Base-by-base conservation (phyloP, 2,329 filamentous ascomycete genomes). In the Leptographium wingfieldii region DNA sequence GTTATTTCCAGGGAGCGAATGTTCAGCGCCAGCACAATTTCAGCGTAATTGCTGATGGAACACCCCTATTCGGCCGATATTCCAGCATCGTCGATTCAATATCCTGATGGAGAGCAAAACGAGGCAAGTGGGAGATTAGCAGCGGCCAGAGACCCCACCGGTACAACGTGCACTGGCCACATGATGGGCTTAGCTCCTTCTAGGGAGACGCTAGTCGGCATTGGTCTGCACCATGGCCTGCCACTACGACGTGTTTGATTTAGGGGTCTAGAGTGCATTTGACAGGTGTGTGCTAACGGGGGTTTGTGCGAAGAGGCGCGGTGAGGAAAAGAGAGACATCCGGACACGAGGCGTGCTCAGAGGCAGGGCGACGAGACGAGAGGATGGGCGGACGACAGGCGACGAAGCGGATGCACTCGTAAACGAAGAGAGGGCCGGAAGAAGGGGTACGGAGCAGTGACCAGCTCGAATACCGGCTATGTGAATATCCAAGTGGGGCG, bases 161-260 rank as follows among this genome's bases (percentile, higher is more conserved):
- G 9, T 5, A n/a, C 2, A n/a, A 22, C 22, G 29, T 33, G 55
- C 55, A 56, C 40, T 19, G 55, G 7, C 55, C 55, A 49, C 40
- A 19, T 46, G 40, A 19, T 40, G 38, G 55, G 22, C 54, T 29
- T 29, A 56, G 54, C 40, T 6, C 25, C 16, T 31, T 14, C 27
- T 19, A 31, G 19, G 7, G 9, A 38, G 7, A 6, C 16, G 12
- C 55, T 48, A 56, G 31, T 10, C 48, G 11, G 33, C 43, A 57
- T 49, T 46, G 52, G 80, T 65, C 40, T 19, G 52, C 51, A 48
- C 60, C 60, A 51, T 60, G 51, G 27, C 58, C 43, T 43, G 31
- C 55, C 57, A 6, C 29, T 56, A 19, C 29, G 22, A 43, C 33
- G 22, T 2, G n/a, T 56, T 29, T 0, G 33, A n/a, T 22, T 25